Conservation (phyloP, 441 rosid genomes). For the Mallotus japonicus region DNA sequence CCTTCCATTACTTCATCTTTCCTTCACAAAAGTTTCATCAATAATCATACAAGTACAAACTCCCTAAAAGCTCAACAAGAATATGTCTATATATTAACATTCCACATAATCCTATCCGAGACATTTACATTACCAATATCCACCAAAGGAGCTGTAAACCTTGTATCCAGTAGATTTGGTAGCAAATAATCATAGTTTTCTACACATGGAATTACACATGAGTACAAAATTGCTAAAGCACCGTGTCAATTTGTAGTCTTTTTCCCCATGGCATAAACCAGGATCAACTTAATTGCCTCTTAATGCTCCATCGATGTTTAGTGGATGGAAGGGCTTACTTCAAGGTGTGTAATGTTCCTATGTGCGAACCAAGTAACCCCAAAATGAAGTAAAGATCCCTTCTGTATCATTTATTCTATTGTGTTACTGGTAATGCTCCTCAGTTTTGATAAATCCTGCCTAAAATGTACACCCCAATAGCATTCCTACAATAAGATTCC, state of each 20-base stretch:
- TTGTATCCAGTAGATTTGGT: too few species aligned
- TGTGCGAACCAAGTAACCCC: background rate
- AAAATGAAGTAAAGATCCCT: conserved; percentile 1
- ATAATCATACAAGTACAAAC: too few species aligned
- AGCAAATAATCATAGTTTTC: background rate
- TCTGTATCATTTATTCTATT: conserved; percentile 5
- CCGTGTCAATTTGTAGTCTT: background rate
- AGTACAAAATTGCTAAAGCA: background rate
- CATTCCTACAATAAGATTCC: background rate
- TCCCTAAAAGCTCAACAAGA: background rate
- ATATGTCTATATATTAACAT: background rate
- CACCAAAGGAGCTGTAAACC: background rate
- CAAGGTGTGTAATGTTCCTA: background rate
- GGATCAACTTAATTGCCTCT: too few species aligned
- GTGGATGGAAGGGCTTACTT: background rate
- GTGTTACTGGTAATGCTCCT: background rate
- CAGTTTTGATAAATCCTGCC: background rate
- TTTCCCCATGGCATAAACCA: background rate
- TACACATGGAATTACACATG: background rate
- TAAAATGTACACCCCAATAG: background rate
- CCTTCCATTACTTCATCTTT: too few species aligned
- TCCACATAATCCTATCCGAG: background rate
- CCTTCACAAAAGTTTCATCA: background rate
- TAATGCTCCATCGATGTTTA: background rate
- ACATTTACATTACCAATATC: background rate